Evolutionary conservation across 1,284 basidiomycete genomes (phyloP), one percentile per base, ranked within the genome.

Genomic region (Apiotrichum porosum): DNA sequence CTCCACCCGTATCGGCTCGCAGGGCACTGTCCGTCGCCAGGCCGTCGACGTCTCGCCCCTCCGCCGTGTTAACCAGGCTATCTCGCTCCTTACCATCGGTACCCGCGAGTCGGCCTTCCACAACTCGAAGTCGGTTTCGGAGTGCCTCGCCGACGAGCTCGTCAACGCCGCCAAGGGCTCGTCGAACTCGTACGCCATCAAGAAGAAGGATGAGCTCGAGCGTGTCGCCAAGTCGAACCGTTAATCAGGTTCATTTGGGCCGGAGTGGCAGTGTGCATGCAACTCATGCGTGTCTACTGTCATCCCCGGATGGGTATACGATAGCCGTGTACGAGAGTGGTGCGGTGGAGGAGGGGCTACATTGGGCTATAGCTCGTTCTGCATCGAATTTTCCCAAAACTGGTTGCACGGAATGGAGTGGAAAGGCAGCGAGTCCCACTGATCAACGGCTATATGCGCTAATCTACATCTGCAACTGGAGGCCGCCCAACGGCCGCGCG

Each of bases 91-190:
- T 62, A 98, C 95, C 77, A 86, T 86, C 63, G 94, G 94, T 68
- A 94, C 92, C 62, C 94, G 95, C 73, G 95, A 99, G 79, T 97
- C 93, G 49, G 92, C 95, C 47, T 98, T 98, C 92, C 90, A 95
- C 77, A 98, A 98, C 80, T 89, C 97, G 74, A 99, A 98, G 80
- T 95, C 91, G 58, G 87, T 99, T 65, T 90, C 92, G 54, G 92
- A 97, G 80, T 97, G 94, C 79, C 83, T 98, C 55, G 95, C 95
- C 60, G 95, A 99, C 75, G 95, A 99, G 78, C 86, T 99, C 68
- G 97, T 98, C 83, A 98, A 99, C 78, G 95, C 95, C 54, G 95
- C 95, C 68, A 98, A 99, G 83, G 95, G 95, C 61, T 98, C 95
- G 53, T 97, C 93, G 70, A 99, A 99, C 87, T 97, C 94, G 57